Evolutionary conservation across 1,284 basidiomycete species (phyloP), one percentile per base, ranked within the genome.

Genomic region (Mycosarcoma mackinlayi): DNA sequence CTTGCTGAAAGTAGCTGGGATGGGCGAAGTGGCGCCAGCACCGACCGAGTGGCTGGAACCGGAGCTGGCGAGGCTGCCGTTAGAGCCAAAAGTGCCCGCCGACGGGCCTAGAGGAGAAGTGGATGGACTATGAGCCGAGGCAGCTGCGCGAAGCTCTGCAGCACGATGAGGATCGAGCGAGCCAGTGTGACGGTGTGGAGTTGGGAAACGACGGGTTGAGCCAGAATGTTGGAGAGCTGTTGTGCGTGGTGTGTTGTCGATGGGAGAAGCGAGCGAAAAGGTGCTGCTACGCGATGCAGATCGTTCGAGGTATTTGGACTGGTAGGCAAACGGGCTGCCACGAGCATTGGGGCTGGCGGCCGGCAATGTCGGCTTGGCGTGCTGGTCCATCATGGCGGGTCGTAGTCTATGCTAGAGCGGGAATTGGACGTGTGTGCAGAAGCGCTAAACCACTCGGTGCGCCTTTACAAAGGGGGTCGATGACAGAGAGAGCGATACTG

Each of bases 241-340:
- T 2, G 62, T 34, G 25, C 42, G 50, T 11, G 34, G 30, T 6
- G 33, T 14, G 10, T 35, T 30, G 31, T 63, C 71, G 46, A 51
- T 11, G 5, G 65, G 39, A 21, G 58, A 56, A 25, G 68, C 39
- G 49, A 77, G 75, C 11, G 75, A 77, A 42, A 78, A 75, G 41
- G 65, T 64, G 63, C 67, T 66, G 55, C 73, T 70, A n/a, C 60
- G 60, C 6, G 77, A 79, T 7, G 60, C 27, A 44, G 75, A 77
- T 16, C 78, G 70, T 23, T 80, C 78, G 49, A 80, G 66, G 52
- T 77, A 70, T 27, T 75, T 77, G 47, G 68, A 64, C 55, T 80
- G 78, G 46, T 80, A 80, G 3, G 75, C 75, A 44, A 80, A 80
- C 6, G 78, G 76, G 25, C 60, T 73, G 35, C 38, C 46, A 34